Conservation (phyloP, 805 yeast species). For the Saccharomyces cerevisiae region DNA sequence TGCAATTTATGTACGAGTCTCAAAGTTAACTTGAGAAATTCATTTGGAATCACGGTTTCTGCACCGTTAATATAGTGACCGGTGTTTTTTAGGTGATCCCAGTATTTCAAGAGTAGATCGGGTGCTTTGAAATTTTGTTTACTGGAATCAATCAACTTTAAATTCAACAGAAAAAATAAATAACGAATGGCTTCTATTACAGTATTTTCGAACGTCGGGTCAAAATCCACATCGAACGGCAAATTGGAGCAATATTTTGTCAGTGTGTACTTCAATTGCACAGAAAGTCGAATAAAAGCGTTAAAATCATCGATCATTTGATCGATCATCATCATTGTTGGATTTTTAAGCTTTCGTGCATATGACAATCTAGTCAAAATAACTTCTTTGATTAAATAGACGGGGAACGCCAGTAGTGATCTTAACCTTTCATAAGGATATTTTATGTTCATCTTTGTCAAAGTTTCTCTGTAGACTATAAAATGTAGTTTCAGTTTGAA, state of each 20-base stretch:
- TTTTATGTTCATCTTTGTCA: conserved; percentile 65
- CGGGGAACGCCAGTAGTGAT: conserved; percentile 65
- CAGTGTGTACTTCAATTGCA: conserved; percentile 63
- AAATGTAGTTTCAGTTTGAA: conserved; percentile 70
- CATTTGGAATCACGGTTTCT: conserved; percentile 71
- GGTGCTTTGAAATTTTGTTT: conserved; percentile 75
- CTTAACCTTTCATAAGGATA: conserved; percentile 59
- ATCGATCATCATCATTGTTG: conserved; percentile 93
- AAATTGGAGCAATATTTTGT: conserved; percentile 54
- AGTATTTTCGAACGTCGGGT: conserved; percentile 54
- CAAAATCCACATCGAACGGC: conserved; percentile 60
- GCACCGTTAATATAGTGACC: conserved; percentile 78
- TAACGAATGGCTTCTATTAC: conserved; percentile 68
- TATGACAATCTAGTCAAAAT: conserved; percentile 65
- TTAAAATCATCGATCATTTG: conserved; percentile 84
- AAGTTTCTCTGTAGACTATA: conserved; percentile 49
- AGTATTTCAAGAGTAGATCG: conserved; percentile 76
- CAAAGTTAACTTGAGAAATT: conserved; percentile 55
- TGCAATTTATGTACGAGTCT: conserved; percentile 62
- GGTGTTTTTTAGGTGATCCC: conserved; percentile 66
- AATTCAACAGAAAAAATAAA: conserved; percentile 59
- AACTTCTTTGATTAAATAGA: conserved; percentile 69
- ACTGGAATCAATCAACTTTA: conserved; percentile 72
- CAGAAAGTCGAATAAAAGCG: conserved; percentile 64
- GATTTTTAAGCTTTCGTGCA: conserved; percentile 70